phyloP scores from a whole-genome alignment of 2,329 filamentous ascomycete genomes.

The Stagonosporopsis cucurbitacearum region DNA sequence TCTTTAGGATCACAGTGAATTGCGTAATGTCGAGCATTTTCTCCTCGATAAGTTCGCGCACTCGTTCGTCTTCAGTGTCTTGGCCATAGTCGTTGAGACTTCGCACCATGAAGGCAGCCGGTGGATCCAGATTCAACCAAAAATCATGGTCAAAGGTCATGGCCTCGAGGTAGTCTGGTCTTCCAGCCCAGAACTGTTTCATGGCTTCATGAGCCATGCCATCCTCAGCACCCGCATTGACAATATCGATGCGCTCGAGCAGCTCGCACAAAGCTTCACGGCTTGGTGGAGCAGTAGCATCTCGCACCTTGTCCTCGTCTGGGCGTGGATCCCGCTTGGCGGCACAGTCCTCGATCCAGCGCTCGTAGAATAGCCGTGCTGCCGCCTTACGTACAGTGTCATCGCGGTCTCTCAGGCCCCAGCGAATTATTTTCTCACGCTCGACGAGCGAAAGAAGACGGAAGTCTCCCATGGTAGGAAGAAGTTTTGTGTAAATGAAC shows the following conservation, averaged over 20 bases:
- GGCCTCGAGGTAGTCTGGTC: slow-evolving; percentile 79
- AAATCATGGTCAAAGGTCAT: slow-evolving; percentile 75
- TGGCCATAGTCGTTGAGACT: slow-evolving; percentile 96
- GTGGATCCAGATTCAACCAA: slow-evolving; percentile 81
- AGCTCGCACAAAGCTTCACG: slow-evolving; percentile 88
- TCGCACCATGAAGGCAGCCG: slow-evolving; percentile 87
- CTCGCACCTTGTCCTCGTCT: slow-evolving; percentile 60
- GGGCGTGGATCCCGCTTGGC: slow-evolving; percentile 67
- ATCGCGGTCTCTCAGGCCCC: slow-evolving; percentile 92
- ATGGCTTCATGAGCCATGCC: slow-evolving; percentile 94
- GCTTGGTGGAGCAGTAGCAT: slow-evolving; percentile 53
- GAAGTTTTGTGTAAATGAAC: slow-evolving; percentile 82
- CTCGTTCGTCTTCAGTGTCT: slow-evolving; percentile 73
- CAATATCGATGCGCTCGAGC: slow-evolving; percentile 89
- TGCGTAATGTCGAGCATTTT: slow-evolving; percentile 95
- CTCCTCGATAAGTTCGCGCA: slow-evolving; percentile 79
- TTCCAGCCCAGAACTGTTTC: slow-evolving; percentile 93
- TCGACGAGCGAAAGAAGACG: slow-evolving; percentile 90
- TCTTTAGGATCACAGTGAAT: slow-evolving; percentile 84
- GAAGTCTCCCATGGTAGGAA: slow-evolving; percentile 92
- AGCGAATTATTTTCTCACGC: slow-evolving; percentile 92
- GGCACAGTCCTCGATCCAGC: slow-evolving; percentile 98
- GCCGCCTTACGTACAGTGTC: slow-evolving; percentile 93
- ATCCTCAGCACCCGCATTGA: slow-evolving; percentile 86
- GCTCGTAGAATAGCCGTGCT: slow-evolving; percentile 85